Conservation (phyloP, 331 rosid genomes). For the Saraca asoca region DNA sequence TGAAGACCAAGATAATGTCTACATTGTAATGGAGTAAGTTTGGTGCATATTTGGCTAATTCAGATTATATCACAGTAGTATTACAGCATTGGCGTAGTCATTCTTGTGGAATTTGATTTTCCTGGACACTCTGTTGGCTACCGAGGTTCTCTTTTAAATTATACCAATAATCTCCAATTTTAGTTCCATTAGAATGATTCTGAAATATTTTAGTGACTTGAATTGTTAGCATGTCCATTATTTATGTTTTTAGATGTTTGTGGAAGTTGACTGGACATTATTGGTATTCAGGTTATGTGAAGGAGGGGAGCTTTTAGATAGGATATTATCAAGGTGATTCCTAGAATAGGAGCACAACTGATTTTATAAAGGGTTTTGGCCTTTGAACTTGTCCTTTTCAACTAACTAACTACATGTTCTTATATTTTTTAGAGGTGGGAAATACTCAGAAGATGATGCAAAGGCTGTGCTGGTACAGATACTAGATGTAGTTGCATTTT, state of each 20-base stretch:
- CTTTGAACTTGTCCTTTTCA: slow-evolving; percentile 29
- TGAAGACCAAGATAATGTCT: slow-evolving; percentile 96
- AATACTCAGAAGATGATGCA: slow-evolving; percentile 97
- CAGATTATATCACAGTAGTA: not conserved
- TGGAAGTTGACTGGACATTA: slow-evolving; percentile 15
- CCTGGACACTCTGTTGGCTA: too few relatives aligned
- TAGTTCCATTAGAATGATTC: slow-evolving; percentile 2
- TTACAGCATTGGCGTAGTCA: too few relatives aligned
- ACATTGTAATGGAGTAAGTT: slow-evolving; percentile 99
- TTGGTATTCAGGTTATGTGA: slow-evolving; percentile 85
- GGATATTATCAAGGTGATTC: slow-evolving; percentile 89
- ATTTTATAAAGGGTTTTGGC: slow-evolving; percentile 1
- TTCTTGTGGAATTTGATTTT: too few relatives aligned
- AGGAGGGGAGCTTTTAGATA: slow-evolving; percentile 98
- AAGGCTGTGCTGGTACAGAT: slow-evolving; percentile 92
- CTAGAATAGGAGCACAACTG: slow-evolving; percentile 12
- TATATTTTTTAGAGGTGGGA: slow-evolving; percentile 77
- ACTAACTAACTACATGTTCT: slow-evolving; percentile 36
- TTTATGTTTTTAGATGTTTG: too few relatives aligned
- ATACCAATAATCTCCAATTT: not conserved
- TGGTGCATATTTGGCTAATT: slow-evolving; percentile 26
- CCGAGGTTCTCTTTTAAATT: not conserved
- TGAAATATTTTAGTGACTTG: not conserved
- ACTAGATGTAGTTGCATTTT: slow-evolving; percentile 89
- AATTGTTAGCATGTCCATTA: not conserved